Conservation (phyloP, 1,284 basidiomycete species). For the Coniferiporia weirii region DNA sequence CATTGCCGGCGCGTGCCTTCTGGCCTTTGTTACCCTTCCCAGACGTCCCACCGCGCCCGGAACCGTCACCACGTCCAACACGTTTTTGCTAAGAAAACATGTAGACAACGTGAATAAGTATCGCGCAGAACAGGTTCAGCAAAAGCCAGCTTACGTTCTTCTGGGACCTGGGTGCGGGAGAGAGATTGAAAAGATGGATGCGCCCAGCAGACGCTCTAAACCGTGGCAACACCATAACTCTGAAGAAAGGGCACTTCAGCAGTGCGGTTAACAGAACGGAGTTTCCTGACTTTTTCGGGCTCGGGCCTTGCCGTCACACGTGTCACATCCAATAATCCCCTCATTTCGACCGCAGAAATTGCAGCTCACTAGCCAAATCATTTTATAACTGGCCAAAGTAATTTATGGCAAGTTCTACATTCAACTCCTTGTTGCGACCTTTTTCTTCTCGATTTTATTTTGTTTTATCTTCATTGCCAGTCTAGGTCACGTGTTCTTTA, state of each 20-base stretch:
- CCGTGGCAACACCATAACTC: conserved; percentile 10
- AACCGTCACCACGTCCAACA: conserved; percentile 89
- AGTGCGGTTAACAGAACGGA: not conserved
- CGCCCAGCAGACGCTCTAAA: conserved; percentile 16
- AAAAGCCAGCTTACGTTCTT: conserved; percentile 12
- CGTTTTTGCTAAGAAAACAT: conserved; percentile 71
- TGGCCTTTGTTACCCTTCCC: conserved; percentile 96
- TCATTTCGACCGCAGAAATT: not conserved
- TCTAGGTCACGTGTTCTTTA: not conserved
- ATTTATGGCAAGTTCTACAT: no score
- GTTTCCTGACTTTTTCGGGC: not conserved
- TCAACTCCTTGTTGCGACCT: no score
- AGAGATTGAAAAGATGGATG: conserved; percentile 19
- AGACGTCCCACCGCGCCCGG: conserved; percentile 86
- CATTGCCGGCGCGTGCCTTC: conserved; percentile 87
- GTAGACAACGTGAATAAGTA: not conserved
- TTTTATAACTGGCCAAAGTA: no score
- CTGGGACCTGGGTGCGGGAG: conserved; percentile 15
- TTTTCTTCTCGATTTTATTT: not conserved
- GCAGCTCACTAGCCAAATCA: not conserved
- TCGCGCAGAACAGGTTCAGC: not conserved
- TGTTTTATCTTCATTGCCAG: not conserved
- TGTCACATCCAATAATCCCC: not conserved
- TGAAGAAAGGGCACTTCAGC: not conserved
- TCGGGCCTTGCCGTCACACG: not conserved